phyloP scores from a whole-genome alignment of 495 filamentous ascomycete genomes.

The Tuber aestivum region DNA sequence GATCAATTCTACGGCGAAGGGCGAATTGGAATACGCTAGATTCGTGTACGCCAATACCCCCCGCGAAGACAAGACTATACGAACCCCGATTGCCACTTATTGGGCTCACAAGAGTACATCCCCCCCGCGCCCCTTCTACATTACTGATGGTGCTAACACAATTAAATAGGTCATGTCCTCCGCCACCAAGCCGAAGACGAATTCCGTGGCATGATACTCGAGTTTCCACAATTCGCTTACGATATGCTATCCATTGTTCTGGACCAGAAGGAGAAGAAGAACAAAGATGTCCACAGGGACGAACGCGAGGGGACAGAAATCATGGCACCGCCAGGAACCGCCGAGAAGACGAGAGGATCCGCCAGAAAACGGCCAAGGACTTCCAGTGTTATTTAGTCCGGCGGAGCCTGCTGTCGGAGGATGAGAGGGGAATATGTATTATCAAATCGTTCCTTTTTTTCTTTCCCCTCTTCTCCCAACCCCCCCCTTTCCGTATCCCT shows the following conservation, averaged over 20 bases:
- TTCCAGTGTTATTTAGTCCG: slow-evolving; percentile 22
- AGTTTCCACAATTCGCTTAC: slow-evolving; percentile 84
- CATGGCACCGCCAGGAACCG: slow-evolving; percentile 28
- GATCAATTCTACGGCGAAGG: slow-evolving; percentile 74
- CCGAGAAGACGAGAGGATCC: slow-evolving; percentile 35
- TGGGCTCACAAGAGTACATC: slow-evolving; percentile 66
- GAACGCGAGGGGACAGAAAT: slow-evolving; percentile 40
- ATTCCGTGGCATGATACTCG: slow-evolving; percentile 74
- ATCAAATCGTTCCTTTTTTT: slow-evolving; percentile 5
- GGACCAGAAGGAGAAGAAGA: slow-evolving; percentile 58
- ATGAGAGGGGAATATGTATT: slow-evolving; percentile 1
- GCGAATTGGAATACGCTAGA: slow-evolving; percentile 82
- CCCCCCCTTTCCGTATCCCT: neutral
- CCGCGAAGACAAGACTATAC: slow-evolving; percentile 62
- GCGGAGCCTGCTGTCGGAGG: slow-evolving; percentile 2
- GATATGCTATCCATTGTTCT: slow-evolving; percentile 73
- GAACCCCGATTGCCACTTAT: slow-evolving; percentile 79
- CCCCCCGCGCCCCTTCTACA: neutral
- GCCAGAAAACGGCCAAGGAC: slow-evolving; percentile 49
- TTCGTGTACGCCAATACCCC: slow-evolving; percentile 78
- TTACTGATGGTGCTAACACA: slow-evolving; percentile 9
- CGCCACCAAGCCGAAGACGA: slow-evolving; percentile 76
- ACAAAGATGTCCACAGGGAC: slow-evolving; percentile 35
- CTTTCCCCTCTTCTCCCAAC: neutral
- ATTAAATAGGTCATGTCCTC: slow-evolving; percentile 55